Conservation (phyloP, 2,329 filamentous ascomycete genomes). For the Lizonia empirigonia region DNA sequence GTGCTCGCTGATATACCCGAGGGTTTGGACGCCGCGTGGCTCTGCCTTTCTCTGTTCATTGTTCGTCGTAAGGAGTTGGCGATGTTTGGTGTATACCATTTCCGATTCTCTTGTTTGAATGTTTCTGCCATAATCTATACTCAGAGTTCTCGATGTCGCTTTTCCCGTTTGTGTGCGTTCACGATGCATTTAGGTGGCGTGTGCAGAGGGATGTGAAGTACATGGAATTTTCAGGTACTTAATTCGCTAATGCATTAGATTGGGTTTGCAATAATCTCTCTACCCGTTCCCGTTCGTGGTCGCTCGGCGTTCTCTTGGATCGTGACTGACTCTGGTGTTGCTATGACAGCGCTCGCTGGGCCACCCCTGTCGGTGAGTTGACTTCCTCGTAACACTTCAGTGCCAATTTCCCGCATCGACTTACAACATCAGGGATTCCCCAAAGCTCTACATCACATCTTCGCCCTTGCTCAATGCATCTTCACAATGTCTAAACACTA, state of each 20-base stretch:
- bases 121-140: slow-evolving; percentile 29
- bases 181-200: slow-evolving; percentile 9
- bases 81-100: slow-evolving; percentile 46
- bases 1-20: slow-evolving; percentile 32
- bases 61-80: slow-evolving; percentile 41
- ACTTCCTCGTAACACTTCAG: slow-evolving; percentile 8
- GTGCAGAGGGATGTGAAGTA: slow-evolving; percentile 6
- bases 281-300: background rate
- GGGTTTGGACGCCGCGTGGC: slow-evolving; percentile 18
- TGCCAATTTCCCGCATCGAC: slow-evolving; percentile 8
- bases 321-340: slow-evolving; percentile 19
- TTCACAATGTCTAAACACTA: slow-evolving; percentile 3
- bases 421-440: slow-evolving; percentile 6
- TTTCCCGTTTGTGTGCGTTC: background rate
- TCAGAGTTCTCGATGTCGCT: slow-evolving; percentile 18
- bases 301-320: background rate
- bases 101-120: slow-evolving; percentile 30
- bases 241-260: slow-evolving; percentile 39
- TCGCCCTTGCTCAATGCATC: slow-evolving; percentile 3
- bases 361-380: slow-evolving; percentile 11
- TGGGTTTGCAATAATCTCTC: slow-evolving; percentile 3
- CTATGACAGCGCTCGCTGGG: slow-evolving; percentile 15
- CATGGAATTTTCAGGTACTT: slow-evolving; percentile 27
- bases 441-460: background rate
- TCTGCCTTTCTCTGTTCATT: slow-evolving; percentile 31